phyloP scores from a whole-genome alignment of 2,329 filamentous ascomycete species.

The Cordyceps cateniannulata region DNA sequence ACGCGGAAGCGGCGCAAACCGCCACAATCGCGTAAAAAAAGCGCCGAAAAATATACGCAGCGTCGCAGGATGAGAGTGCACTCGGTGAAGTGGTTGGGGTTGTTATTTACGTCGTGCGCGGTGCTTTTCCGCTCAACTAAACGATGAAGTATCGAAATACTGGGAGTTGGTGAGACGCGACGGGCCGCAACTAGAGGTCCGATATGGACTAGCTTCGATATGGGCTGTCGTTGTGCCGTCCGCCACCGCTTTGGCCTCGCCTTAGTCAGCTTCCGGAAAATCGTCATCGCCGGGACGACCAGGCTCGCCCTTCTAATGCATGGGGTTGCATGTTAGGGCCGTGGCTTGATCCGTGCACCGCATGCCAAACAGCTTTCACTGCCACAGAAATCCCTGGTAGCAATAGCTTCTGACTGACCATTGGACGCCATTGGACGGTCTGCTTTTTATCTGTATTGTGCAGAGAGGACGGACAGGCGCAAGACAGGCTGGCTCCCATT shows the following conservation, averaged over 20 bases:
- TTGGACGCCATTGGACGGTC: not conserved
- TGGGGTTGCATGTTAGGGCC: not conserved
- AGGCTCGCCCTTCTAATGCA: not conserved
- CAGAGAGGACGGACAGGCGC: no score
- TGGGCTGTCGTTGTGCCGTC: not conserved
- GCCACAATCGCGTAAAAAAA: not conserved
- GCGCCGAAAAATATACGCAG: not conserved
- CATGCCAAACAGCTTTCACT: not conserved
- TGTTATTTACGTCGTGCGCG: not conserved
- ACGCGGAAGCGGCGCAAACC: not conserved
- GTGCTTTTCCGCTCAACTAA: not conserved
- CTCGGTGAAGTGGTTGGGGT: not conserved
- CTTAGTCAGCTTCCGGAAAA: constrained; percentile 16
- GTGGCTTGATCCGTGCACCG: constrained; percentile 5
- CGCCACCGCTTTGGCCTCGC: not conserved
- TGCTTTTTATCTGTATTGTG: not conserved
- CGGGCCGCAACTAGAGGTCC: not conserved
- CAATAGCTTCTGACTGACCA: not conserved
- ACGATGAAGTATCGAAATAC: not conserved
- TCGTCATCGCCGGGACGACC: constrained; percentile 31
- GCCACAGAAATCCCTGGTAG: not conserved
- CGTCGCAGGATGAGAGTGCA: not conserved
- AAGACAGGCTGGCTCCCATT: not conserved
- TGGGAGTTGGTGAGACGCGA: constrained; percentile 9
- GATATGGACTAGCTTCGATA: not conserved